Base-by-base conservation (phyloP, 1,284 basidiomycete genomes). In the Pholiota adiposa region DNA sequence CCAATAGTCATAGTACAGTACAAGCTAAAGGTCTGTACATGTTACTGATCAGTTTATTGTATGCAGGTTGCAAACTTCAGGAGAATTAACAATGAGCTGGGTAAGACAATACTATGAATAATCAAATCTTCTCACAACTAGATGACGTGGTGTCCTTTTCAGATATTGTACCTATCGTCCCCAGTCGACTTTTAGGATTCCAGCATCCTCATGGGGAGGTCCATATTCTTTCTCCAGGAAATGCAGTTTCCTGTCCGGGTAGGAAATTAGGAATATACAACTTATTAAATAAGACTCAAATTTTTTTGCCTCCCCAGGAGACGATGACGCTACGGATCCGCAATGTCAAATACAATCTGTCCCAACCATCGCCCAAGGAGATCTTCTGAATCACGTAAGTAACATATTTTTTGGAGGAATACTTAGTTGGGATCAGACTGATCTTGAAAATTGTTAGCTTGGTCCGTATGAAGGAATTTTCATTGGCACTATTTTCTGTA, bases 401-500 rank as follows among this genome's bases (percentile, higher is more conserved):
- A 9, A 2, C 11, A 36, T 41, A 19, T 33, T 59, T 4, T 38
- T 6, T 23, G 14, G 1, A 25, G 18, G 8, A 12, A 16, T 40
- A n/a, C n/a, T n/a, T n/a, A n/a, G n/a, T n/a, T n/a, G n/a, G n/a
- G 31, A 40, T 31, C 3, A 18, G n/a, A 38, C n/a, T 31, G 4
- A 4, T 11, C 23, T 56, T 38, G 46, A 49, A 60, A 21, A 33
- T 25, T 19, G 38, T 29, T 41, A 75, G 73, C 65, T 84, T 57
- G 83, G 83, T 1, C 83, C 83, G 2, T 85, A 85, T 65, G 77
- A 83, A 56, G 82, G 82, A 19, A 78, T 83, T 57, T 75, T 67
- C 59, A 78, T 85, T 46, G 83, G 83, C 27, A 80, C 80, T 9
- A 53, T 59, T 7, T 59, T 54, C n/a, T 59, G 58, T 41, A 54